A percentile compares a stretch with the other conserved stretches of the same genome.
phyloP scores from a whole-genome alignment of 805 yeast genomes.

The Sugiyamaella chiloensis region DNA sequence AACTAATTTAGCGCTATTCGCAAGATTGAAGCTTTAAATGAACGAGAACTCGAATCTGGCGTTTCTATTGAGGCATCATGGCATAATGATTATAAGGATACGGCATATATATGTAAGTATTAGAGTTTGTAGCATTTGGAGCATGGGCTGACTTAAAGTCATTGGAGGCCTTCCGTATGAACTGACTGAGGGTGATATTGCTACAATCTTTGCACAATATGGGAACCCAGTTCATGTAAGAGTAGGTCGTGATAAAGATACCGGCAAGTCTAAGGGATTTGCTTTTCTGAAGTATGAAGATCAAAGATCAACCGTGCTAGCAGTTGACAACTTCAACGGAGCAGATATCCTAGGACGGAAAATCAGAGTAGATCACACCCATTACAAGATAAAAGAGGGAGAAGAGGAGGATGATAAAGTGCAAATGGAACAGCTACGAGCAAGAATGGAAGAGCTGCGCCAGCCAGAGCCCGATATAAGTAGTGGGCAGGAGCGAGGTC shows the following conservation, averaged over 20 bases:
- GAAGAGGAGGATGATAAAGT: slow-evolving; percentile 21
- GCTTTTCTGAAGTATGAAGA: slow-evolving; percentile 82
- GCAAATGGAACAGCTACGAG: slow-evolving; percentile 7
- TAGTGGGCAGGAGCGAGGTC: background rate
- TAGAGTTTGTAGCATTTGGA: background rate
- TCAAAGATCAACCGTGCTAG: slow-evolving; percentile 73
- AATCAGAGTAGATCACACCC: slow-evolving; percentile 69
- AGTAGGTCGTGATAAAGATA: slow-evolving; percentile 59
- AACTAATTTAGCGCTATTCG: slow-evolving; percentile 27
- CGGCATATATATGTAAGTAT: slow-evolving; percentile 59
- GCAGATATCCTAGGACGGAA: slow-evolving; percentile 47
- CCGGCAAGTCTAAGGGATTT: slow-evolving; percentile 70
- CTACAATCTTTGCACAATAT: slow-evolving; percentile 80
- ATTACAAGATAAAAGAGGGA: slow-evolving; percentile 51
- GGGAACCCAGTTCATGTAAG: slow-evolving; percentile 81
- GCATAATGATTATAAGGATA: slow-evolving; percentile 80
- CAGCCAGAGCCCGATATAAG: slow-evolving; percentile 1
- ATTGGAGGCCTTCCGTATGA: slow-evolving; percentile 69
- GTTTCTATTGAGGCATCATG: slow-evolving; percentile 68
- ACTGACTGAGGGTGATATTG: slow-evolving; percentile 69
- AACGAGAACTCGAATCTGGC: slow-evolving; percentile 61
- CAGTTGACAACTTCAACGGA: slow-evolving; percentile 88
- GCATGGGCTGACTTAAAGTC: slow-evolving; percentile 21
- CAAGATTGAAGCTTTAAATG: slow-evolving; percentile 56
- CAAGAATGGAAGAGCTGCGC: slow-evolving; percentile 1